phyloP scores from a whole-genome alignment of 306 rosid species.

The Citrullus amarus region DNA sequence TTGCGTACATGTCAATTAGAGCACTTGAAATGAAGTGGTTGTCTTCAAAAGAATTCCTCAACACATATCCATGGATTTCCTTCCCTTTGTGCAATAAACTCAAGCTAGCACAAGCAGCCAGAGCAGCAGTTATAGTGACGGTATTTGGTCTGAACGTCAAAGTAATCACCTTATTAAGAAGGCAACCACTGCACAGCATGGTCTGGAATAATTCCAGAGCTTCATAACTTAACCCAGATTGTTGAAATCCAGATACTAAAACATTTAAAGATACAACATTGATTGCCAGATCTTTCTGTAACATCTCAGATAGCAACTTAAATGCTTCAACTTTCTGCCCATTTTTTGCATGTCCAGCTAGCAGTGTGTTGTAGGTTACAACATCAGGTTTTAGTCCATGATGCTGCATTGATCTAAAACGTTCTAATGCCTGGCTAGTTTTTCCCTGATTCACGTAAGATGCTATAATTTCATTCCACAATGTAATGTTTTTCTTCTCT shows the following conservation, averaged over 20 bases:
- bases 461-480: conserved; percentile 40
- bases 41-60: conserved; percentile 22
- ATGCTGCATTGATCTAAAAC: conserved; percentile 24
- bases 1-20: conserved; percentile 24
- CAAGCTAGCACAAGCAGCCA: conserved; percentile 37
- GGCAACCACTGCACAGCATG: conserved; percentile 17
- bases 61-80: conserved; percentile 33
- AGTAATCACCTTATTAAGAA: background rate
- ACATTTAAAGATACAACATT: conserved; percentile 28
- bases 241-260: conserved; percentile 39
- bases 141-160: conserved; percentile 18
- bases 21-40: conserved; percentile 24
- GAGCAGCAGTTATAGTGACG: conserved; percentile 22
- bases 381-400: conserved; percentile 27
- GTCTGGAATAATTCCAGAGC: conserved; percentile 26
- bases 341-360: conserved; percentile 30
- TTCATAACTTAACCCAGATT: conserved; percentile 31
- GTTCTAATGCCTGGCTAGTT: conserved; percentile 16
- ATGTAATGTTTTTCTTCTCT: conserved; percentile 17
- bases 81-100: conserved; percentile 23
- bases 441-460: conserved; percentile 19
- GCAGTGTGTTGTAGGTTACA: conserved; percentile 29
- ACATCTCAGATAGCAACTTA: conserved; percentile 29
- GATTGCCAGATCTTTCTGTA: conserved; percentile 14
- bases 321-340: conserved; percentile 27